Conservation (phyloP, 1,284 basidiomycete species). For the Thelephora terrestris region DNA sequence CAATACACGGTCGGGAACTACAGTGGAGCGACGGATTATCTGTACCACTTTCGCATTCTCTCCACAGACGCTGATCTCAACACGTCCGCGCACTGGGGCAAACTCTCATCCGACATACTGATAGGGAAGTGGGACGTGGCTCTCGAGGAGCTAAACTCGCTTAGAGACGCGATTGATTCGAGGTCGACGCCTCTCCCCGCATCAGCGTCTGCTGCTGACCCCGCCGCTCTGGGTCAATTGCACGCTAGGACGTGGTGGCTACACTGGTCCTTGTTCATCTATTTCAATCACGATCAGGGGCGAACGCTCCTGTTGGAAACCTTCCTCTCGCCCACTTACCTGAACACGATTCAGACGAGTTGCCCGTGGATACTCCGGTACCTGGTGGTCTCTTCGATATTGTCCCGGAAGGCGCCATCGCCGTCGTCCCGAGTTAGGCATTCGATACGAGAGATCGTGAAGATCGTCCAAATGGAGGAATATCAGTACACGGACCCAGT, state of each 20-base stretch:
- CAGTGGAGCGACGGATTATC: conserved; percentile 91
- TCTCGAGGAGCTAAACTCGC: conserved; percentile 86
- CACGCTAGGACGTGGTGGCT: conserved; percentile 96
- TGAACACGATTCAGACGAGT: conserved; percentile 96
- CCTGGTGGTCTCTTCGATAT: conserved; percentile 85
- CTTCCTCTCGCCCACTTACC: conserved; percentile 91
- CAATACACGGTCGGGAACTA: conserved; percentile 98
- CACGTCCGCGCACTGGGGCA: conserved; percentile 96
- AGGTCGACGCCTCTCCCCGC: conserved; percentile 42
- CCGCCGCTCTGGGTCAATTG: conserved; percentile 68
- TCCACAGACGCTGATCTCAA: conserved; percentile 89
- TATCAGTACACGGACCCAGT: conserved; percentile 94
- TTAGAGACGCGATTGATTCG: conserved; percentile 87
- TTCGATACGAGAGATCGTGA: conserved; percentile 81
- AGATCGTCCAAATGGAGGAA: conserved; percentile 86
- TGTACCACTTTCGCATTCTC: conserved; percentile 97
- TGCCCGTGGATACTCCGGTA: conserved; percentile 95
- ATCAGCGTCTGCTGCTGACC: conserved; percentile 33
- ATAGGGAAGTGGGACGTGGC: conserved; percentile 93
- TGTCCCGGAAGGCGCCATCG: conserved; percentile 67
- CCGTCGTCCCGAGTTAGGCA: conserved; percentile 64
- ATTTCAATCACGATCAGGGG: conserved; percentile 93
- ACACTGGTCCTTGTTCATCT: conserved; percentile 98
- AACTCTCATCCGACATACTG: conserved; percentile 93
- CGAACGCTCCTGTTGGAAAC: conserved; percentile 93